Evolutionary conservation across 306 rosid genomes (phyloP).

Genomic region (Gillenia trifoliata): DNA sequence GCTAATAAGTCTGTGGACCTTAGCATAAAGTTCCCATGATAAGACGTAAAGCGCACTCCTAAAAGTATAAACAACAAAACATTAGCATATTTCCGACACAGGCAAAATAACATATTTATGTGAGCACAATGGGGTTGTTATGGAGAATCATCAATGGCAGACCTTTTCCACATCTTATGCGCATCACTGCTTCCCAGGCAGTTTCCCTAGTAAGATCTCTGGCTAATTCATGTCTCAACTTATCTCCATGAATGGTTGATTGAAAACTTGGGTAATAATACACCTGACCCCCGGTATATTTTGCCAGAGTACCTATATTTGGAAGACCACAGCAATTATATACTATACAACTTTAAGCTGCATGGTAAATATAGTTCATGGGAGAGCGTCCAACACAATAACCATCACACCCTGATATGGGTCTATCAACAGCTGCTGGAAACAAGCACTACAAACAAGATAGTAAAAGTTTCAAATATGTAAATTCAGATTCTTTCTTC

Average conservation of each 20-base stretch:
- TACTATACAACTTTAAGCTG: neutral
- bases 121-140: no score
- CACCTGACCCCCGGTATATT: slow-evolving; percentile 96
- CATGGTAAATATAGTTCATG: neutral
- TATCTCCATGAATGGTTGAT: slow-evolving; percentile 79
- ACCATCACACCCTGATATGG: neutral
- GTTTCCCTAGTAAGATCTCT: slow-evolving; percentile 97
- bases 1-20: slow-evolving; percentile 94
- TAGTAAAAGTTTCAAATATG: neutral
- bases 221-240: slow-evolving; percentile 82
- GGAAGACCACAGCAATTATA: slow-evolving; percentile 4
- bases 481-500: neutral
- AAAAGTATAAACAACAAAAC: slow-evolving; percentile 20
- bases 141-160: slow-evolving; percentile 21
- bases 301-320: slow-evolving; percentile 84
- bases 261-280: slow-evolving; percentile 81
- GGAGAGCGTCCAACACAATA: neutral
- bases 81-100: slow-evolving; percentile 19
- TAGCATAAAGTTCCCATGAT: slow-evolving; percentile 96
- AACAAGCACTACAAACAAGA: neutral
- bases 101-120: neutral
- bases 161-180: slow-evolving; percentile 98
- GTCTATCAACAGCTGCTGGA: neutral
- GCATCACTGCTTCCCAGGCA: slow-evolving; percentile 99
- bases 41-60: slow-evolving; percentile 93